These are phyloP conservation scores for Epichloe brachyelytri DNA, from an alignment of 2,329 filamentous ascomycete species.

Conservation along the genomic window DNA sequence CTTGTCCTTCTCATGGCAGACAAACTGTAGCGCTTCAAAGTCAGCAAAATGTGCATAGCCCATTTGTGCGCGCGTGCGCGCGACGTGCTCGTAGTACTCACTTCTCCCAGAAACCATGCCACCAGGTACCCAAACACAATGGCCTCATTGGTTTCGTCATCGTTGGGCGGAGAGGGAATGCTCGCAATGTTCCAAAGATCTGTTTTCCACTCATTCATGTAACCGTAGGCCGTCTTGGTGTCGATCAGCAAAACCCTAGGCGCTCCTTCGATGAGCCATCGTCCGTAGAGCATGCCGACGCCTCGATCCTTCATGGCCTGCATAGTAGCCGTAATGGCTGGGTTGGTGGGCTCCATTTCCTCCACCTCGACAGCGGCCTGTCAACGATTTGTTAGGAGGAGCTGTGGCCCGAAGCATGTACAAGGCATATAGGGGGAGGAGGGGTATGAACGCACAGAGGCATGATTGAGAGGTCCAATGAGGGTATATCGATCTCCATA, in stretches of 20 bases:
- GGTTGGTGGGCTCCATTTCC: slow-evolving; percentile 72
- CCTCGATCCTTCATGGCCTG: slow-evolving; percentile 87
- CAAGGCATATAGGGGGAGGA: slow-evolving; percentile 1
- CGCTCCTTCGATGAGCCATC: slow-evolving; percentile 95
- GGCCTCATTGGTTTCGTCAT: slow-evolving; percentile 93
- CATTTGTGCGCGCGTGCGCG: too few relatives aligned
- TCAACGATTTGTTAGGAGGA: slow-evolving; percentile 3
- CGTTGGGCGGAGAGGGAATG: slow-evolving; percentile 83
- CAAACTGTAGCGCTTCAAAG: slow-evolving; percentile 47
- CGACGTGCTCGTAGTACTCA: slow-evolving; percentile 28
- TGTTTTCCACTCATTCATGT: slow-evolving; percentile 90
- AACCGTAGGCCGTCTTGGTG: slow-evolving; percentile 83
- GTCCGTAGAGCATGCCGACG: slow-evolving; percentile 79
- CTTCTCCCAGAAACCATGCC: slow-evolving; percentile 96
- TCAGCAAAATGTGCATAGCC: not conserved
- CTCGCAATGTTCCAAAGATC: slow-evolving; percentile 88
- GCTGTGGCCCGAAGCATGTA: not conserved
- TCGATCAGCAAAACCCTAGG: slow-evolving; percentile 90
- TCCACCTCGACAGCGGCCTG: slow-evolving; percentile 97
- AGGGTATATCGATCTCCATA: slow-evolving; percentile 97
- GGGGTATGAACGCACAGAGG: slow-evolving; percentile 51
- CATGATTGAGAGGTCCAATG: slow-evolving; percentile 84
- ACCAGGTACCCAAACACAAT: slow-evolving; percentile 96
- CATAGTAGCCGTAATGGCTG: slow-evolving; percentile 70
- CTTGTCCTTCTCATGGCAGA: slow-evolving; percentile 79